phyloP scores from a whole-genome alignment of 768 basidiomycete species.

The Arthromyces matolae region DNA sequence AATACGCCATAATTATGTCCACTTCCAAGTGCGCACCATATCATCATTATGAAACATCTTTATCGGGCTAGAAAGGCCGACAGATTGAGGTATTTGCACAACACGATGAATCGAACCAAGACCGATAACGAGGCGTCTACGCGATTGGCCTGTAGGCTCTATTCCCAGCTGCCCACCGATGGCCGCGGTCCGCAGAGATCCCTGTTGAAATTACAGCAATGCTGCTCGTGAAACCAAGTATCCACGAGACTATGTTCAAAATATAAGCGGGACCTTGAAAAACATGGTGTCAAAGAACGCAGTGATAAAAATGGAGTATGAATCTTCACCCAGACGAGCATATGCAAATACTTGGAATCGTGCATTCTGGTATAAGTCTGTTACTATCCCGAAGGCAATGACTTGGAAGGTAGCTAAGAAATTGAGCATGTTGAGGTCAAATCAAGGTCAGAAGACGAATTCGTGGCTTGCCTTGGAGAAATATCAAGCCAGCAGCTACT shows the following conservation, averaged over 20 bases:
- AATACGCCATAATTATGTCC: no score
- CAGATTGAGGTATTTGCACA: no score
- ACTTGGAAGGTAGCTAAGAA: slow-evolving; percentile 55
- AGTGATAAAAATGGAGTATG: no score
- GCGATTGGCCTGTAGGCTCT: slow-evolving; percentile 47
- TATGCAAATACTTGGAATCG: no score
- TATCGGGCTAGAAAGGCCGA: no score
- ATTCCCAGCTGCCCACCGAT: slow-evolving; percentile 76
- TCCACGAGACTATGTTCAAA: slow-evolving; percentile 60
- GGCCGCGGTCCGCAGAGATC: slow-evolving; percentile 54
- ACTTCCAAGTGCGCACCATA: no score
- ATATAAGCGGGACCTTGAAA: slow-evolving; percentile 55
- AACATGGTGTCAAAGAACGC: no score
- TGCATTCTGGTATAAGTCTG: slow-evolving; percentile 57
- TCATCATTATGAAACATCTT: no score
- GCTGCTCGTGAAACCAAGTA: slow-evolving; percentile 47
- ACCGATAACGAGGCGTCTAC: no score
- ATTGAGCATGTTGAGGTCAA: neutral
- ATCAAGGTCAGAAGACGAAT: neutral
- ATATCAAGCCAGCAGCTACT: slow-evolving; percentile 61
- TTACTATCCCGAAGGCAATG: slow-evolving; percentile 58
- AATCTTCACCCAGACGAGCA: no score
- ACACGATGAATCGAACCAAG: no score
- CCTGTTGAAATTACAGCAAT: slow-evolving; percentile 60
- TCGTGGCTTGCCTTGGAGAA: slow-evolving; percentile 49